phyloP scores from a whole-genome alignment of 78 protist species.

The Chrysochromulina parva region DNA sequence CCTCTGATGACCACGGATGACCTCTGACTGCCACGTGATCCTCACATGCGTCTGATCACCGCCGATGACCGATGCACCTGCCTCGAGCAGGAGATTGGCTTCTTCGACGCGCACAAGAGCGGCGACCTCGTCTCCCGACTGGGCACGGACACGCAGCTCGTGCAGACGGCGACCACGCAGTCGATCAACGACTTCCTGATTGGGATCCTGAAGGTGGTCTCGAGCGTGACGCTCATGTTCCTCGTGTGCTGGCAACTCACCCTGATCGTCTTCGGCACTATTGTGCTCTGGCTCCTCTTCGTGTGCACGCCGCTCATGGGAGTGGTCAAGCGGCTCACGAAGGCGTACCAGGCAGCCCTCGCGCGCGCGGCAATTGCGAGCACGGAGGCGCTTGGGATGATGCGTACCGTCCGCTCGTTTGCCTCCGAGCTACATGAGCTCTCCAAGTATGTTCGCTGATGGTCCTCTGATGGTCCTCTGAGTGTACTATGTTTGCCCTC shows the following conservation, averaged over 20 bases:
- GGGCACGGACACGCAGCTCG: neutral
- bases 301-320: neutral
- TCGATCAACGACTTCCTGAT: no score
- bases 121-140: slow-evolving; percentile 76
- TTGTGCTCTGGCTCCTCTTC: neutral
- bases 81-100: neutral
- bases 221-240: no score
- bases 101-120: neutral
- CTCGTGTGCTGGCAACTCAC: slow-evolving; percentile 25
- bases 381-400: slow-evolving; percentile 47
- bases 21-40: no score
- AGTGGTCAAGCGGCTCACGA: neutral
- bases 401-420: slow-evolving; percentile 61
- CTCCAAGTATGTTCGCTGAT: neutral
- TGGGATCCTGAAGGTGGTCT: no score
- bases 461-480: no score
- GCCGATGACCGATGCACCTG: no score
- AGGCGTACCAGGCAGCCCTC: slow-evolving; percentile 25
- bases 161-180: no score
- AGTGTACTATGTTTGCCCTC: no score
- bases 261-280: slow-evolving; percentile 1
- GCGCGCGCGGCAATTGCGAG: slow-evolving; percentile 35
- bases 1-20: no score
- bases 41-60: no score
- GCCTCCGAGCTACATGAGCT: neutral